Percentiles rank a stretch among this genome's conserved stretches.
These are phyloP conservation scores for Rhododendron mucronatum DNA, from an alignment of 148 eudicot genomes.

Conservation along the genomic window DNA sequence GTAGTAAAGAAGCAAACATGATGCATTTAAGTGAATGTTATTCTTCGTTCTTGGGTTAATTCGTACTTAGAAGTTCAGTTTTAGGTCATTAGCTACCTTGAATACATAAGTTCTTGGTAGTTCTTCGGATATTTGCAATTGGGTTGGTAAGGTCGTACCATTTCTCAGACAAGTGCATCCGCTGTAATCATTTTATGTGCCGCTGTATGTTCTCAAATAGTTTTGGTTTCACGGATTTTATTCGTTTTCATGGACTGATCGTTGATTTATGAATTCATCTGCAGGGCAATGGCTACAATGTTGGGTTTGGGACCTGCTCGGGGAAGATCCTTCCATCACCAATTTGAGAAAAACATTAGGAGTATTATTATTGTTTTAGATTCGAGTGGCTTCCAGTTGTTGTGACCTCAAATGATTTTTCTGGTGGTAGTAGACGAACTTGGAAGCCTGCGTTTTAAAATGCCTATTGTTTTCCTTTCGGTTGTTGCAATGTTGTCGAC, in stretches of 20 bases:
- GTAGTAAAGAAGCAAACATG: background rate
- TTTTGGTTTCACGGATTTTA: background rate
- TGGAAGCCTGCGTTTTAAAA: background rate
- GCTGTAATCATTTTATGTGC: background rate
- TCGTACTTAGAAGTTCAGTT: background rate
- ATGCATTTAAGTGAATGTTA: background rate
- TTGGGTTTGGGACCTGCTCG: slow-evolving; percentile 82
- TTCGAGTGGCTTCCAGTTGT: background rate
- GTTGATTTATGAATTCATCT: slow-evolving; percentile 2
- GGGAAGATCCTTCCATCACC: slow-evolving; percentile 79
- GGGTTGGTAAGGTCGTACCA: background rate
- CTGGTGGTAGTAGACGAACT: background rate
- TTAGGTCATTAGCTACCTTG: background rate
- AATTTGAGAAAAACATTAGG: background rate
- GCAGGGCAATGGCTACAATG: slow-evolving; percentile 83
- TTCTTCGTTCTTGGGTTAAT: background rate
- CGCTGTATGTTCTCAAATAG: background rate
- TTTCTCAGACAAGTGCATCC: background rate
- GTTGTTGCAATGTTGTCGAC: background rate
- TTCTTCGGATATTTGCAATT: background rate
- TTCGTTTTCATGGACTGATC: background rate
- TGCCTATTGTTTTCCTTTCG: background rate
- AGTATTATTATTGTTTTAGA: too few species aligned
- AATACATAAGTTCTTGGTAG: background rate
- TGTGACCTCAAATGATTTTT: background rate